These are phyloP conservation scores for Cladosporium velox DNA, from an alignment of 2,329 filamentous ascomycete species.

Conservation along the genomic window DNA sequence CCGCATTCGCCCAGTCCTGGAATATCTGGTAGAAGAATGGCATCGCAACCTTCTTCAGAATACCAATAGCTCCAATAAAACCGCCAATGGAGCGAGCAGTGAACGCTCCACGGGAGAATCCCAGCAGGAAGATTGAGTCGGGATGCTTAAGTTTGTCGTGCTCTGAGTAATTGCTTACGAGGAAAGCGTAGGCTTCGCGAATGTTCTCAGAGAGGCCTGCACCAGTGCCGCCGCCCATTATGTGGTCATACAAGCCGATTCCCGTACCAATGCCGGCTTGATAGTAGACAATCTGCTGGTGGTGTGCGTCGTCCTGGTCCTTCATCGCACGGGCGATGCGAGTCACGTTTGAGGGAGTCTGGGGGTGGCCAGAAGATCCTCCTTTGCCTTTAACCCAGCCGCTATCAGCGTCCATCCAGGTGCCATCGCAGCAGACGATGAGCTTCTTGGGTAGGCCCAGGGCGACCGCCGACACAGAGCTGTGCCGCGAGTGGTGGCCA, in stretches of 20 bases:
- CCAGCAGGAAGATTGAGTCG: constrained; percentile 50
- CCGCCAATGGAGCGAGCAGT: constrained; percentile 46
- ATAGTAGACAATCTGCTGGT: constrained; percentile 43
- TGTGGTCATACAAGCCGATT: constrained; percentile 36
- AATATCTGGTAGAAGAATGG: constrained; percentile 39
- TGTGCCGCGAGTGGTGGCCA: constrained; percentile 18
- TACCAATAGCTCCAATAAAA: constrained; percentile 48
- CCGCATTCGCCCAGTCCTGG: constrained; percentile 38
- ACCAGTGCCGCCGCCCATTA: constrained; percentile 38
- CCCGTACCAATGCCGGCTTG: constrained; percentile 42
- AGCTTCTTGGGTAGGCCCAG: constrained; percentile 23
- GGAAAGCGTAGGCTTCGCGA: constrained; percentile 63
- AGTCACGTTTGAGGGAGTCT: constrained; percentile 41
- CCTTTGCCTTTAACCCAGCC: constrained; percentile 32
- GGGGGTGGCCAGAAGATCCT: constrained; percentile 32
- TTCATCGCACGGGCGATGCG: constrained; percentile 39
- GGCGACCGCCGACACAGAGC: constrained; percentile 19
- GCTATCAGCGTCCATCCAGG: constrained; percentile 41
- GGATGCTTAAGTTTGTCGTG: constrained; percentile 31
- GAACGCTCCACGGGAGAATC: constrained; percentile 50
- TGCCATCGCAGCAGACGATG: constrained; percentile 33
- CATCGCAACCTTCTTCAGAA: constrained; percentile 41
- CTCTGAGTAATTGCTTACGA: constrained; percentile 59
- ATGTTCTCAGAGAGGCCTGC: constrained; percentile 50
- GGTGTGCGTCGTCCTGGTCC: constrained; percentile 37